Evolutionary conservation across 495 filamentous ascomycete genomes (phyloP).

Genomic region (Hyaloscypha finlandica): DNA sequence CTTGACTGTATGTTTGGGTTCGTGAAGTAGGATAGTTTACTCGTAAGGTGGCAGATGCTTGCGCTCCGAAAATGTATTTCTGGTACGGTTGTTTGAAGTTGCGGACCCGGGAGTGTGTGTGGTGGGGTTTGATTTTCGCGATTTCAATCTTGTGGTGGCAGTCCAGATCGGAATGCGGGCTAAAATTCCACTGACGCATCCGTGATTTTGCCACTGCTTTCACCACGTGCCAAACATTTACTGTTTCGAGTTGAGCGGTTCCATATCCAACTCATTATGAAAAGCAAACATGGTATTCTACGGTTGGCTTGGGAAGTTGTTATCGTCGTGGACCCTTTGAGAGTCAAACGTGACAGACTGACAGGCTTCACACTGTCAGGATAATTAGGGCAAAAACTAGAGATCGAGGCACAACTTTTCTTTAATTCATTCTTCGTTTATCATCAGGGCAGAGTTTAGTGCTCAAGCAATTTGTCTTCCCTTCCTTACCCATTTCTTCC

Average conservation of each 20-base stretch:
- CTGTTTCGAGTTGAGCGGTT: neutral
- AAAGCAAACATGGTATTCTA: neutral
- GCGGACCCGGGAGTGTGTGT: neutral
- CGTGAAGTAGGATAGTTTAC: neutral
- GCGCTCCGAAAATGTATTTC: neutral
- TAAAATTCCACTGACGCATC: neutral
- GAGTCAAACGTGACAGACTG: no score
- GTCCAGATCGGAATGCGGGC: neutral
- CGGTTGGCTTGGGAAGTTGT: neutral
- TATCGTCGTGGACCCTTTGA: no score
- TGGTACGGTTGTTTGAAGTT: neutral
- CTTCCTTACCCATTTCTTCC: neutral
- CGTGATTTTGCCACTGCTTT: neutral
- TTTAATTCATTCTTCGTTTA: slow-evolving; percentile 22
- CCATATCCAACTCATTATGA: neutral
- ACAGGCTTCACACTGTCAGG: neutral
- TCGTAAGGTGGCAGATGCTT: neutral
- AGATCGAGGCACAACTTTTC: slow-evolving; percentile 23
- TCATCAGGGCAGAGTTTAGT: neutral
- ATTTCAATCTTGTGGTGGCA: slow-evolving; percentile 8
- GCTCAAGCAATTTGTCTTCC: neutral
- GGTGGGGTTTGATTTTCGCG: slow-evolving; percentile 1
- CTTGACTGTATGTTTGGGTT: slow-evolving; percentile 11
- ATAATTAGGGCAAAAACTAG: slow-evolving; percentile 7
- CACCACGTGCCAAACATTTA: neutral